Evolutionary conservation across 2,329 filamentous ascomycete genomes (phyloP), one percentile per base, ranked within the genome.

Genomic region (Neoarthrinium moseri): DNA sequence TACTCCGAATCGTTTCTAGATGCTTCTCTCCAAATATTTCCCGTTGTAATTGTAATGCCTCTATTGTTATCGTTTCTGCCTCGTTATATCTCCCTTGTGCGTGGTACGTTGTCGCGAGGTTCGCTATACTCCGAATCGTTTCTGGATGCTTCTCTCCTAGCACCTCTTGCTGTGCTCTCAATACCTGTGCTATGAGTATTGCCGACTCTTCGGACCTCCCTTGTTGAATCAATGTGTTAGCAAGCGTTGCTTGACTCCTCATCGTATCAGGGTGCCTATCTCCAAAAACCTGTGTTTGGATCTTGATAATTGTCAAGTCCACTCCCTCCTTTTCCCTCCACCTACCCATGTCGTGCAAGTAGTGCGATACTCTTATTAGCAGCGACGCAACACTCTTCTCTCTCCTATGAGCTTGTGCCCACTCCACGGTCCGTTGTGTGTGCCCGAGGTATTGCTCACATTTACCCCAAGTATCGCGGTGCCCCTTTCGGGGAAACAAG

Each of bases 371-470:
- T 29, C 42, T 40, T 6, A 2, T 18, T 20, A 62, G 43, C 20
- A 59, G 45, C 5, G 13, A 21, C 2, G 43, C 47, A 32, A 46
- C 42, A 11, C 46, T 36, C 23, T 47, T 33, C 34, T 53, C 43
- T 13, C 50, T 48, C 13, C 37, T 40, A 44, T 56, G 50, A 2
- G 51, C 12, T 21, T 57, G 47, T 2, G 57, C 53, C 62, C 55
- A 64, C 8, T 54, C 43, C 6, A 46, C 51, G 15, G 53, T 51
- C 29, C 45, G 53, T 23, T 60, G 35, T 13, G 59, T 58, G 48
- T 68, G 62, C 17, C 52, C 45, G 11, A 65, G 30, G 34, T 64
- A 63, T 45, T 46, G 51, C 21, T 63, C 56, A 26, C 56, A 61
- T 23, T 49, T 27, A 30, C 6, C 35, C 59, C 56, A 59, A 24